Base-by-base conservation (phyloP, 2,329 filamentous ascomycete genomes). In the Talaromyces marneffei region DNA sequence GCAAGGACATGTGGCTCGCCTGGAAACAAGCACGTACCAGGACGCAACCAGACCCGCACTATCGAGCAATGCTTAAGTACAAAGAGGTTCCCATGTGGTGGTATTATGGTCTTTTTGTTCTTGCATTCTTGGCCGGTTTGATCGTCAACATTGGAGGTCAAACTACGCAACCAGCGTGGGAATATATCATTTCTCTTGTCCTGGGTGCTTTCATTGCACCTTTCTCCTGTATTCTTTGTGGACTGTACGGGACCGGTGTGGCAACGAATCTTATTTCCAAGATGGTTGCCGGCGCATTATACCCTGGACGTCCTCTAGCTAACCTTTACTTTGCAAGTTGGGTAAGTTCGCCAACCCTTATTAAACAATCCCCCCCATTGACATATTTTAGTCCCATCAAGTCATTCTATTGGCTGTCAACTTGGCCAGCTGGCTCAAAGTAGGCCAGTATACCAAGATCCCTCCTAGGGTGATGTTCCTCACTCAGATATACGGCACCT, bases 401-500 rank as follows among this genome's bases (percentile, higher is more conserved):
- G 68, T 69, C 46, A 70, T 71, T 23, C 59, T 67, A 0, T 62
- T 67, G 4, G 63, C 69, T 0, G 68, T 71, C 39, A 70, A 67
- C 25, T 54, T 69, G n/a, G 56, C 68, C 20, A 65, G 66, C 29
- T 65, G 62, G 60, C 59, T 70, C 14, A 66, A 68, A 54, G 59
- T 69, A 14, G 67, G 66, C 23, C 10, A 37, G 31, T 64, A n/a
- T 27, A 80, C 82, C 66, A 85, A 85, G 65, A 81, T 85, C 5
- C 80, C 82, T 1, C 82, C 80, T 2, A 78, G 80, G 0, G 69
- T 78, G 55, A 84, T 84, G 82, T 84, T 85, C 65, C 65, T 78
- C 4, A 84, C 81, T 0, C 83, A 85, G 35, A 74, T 84, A 4
- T 84, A 82, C 64, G 83, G 81, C 16, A 84, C 82, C 0, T 66